Evolutionary conservation across 2,329 filamentous ascomycete species (phyloP).

Genomic region (Knufia fluminis): DNA sequence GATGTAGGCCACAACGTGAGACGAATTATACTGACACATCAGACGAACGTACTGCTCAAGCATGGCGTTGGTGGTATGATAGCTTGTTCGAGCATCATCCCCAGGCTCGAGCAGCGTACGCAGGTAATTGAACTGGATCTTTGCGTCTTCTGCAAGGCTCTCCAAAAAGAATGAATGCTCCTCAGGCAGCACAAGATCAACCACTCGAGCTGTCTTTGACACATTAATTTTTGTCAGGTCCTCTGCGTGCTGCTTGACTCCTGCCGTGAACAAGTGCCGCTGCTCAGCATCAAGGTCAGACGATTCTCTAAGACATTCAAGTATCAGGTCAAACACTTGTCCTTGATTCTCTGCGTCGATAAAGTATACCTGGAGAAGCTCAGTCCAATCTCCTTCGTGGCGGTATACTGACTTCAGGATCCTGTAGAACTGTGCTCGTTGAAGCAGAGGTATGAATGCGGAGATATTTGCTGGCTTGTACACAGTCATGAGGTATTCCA

Average conservation of each 20-base stretch:
- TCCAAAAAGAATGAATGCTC: slow-evolving; percentile 59
- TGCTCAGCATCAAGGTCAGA: slow-evolving; percentile 61
- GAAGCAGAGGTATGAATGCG: slow-evolving; percentile 66
- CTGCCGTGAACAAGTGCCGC: slow-evolving; percentile 57
- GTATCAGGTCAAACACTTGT: slow-evolving; percentile 69
- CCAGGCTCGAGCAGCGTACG: slow-evolving; percentile 59
- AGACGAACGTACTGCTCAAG: slow-evolving; percentile 79
- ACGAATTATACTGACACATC: slow-evolving; percentile 77
- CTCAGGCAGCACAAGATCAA: slow-evolving; percentile 53
- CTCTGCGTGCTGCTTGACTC: slow-evolving; percentile 56
- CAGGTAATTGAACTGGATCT: slow-evolving; percentile 68
- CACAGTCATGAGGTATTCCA: slow-evolving; percentile 85
- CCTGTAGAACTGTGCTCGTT: slow-evolving; percentile 73
- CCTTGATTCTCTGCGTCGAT: slow-evolving; percentile 71
- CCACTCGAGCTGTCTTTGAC: slow-evolving; percentile 52
- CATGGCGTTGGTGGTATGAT: slow-evolving; percentile 47
- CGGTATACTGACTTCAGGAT: slow-evolving; percentile 86
- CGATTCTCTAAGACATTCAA: slow-evolving; percentile 59
- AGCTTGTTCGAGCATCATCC: slow-evolving; percentile 18
- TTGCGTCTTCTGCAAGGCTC: slow-evolving; percentile 50
- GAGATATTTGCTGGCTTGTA: slow-evolving; percentile 82
- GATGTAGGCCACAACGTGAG: slow-evolving; percentile 78
- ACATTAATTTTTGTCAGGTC: slow-evolving; percentile 62
- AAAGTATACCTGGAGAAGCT: slow-evolving; percentile 71
- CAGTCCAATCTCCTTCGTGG: slow-evolving; percentile 66